phyloP scores from a whole-genome alignment of 83 land plant genomes.

The Picea abies region DNA sequence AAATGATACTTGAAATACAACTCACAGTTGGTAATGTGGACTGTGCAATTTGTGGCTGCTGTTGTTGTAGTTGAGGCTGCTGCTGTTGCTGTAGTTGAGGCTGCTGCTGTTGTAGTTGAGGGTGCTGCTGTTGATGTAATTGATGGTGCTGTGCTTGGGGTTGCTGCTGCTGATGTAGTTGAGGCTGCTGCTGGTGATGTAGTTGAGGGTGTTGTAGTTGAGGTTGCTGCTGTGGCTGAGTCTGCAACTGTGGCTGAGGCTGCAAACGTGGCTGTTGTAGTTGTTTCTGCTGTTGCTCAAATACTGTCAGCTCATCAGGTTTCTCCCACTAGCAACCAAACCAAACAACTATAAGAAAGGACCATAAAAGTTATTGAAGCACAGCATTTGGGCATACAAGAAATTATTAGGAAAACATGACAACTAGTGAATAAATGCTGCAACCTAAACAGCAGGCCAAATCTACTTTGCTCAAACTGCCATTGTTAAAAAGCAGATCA shows the following conservation, averaged over 20 bases:
- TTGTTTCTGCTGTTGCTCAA: conserved; percentile 74
- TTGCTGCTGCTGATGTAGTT: conserved; percentile 29
- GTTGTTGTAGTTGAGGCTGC: conserved; percentile 38
- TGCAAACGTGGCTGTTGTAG: conserved; percentile 28
- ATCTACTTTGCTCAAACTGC: neutral
- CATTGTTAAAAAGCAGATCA: neutral
- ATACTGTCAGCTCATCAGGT: conserved; percentile 78
- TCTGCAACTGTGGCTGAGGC: conserved; percentile 15
- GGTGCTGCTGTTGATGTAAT: conserved; percentile 14
- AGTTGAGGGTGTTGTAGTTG: conserved; percentile 21
- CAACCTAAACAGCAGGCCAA: neutral
- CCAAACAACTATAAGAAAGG: neutral
- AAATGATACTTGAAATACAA: neutral
- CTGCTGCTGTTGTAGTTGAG: conserved; percentile 22
- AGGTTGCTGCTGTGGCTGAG: conserved; percentile 44
- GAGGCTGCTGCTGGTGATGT: conserved; percentile 45
- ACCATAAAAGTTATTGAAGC: neutral
- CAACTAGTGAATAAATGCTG: neutral
- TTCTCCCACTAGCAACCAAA: conserved; percentile 86
- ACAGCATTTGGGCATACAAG: neutral
- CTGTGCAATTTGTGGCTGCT: conserved; percentile 35
- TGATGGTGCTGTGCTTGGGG: conserved; percentile 26
- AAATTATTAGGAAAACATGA: neutral
- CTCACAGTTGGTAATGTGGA: conserved; percentile 20
- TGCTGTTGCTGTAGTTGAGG: conserved; percentile 31